phyloP scores from a whole-genome alignment of 768 basidiomycete genomes.

The Brasilioporus rufonigricans region DNA sequence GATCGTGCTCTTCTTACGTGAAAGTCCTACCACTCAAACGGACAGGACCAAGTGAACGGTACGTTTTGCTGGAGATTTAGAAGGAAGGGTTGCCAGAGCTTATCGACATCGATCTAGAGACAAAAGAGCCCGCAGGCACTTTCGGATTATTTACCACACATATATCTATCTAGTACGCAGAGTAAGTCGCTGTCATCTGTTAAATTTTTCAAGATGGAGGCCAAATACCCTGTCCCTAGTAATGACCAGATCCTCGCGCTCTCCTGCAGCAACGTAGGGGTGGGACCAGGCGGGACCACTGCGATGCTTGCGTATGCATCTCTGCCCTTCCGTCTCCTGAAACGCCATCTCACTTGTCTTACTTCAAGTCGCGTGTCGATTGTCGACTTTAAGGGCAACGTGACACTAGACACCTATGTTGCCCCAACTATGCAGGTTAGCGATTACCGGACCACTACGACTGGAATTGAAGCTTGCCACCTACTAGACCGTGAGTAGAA shows the following conservation, averaged over 20 bases:
- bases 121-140: conserved; percentile 13
- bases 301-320: conserved; percentile 74
- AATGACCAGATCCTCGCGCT: conserved; percentile 54
- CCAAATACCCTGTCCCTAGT: conserved; percentile 32
- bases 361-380: conserved; percentile 48
- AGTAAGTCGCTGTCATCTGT: conserved; percentile 18
- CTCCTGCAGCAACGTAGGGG: conserved; percentile 70
- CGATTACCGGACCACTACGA: conserved; percentile 69
- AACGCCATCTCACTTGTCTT: conserved; percentile 6
- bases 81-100: conserved; percentile 24
- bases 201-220: conserved; percentile 26
- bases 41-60: conserved; percentile 13
- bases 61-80: conserved; percentile 14
- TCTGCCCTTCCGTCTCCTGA: conserved; percentile 2
- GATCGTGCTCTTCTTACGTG: conserved; percentile 24
- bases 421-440: conserved; percentile 64
- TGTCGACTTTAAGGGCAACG: conserved; percentile 56
- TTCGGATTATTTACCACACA: conserved; percentile 13
- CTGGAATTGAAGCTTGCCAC: conserved; percentile 48
- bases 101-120: conserved; percentile 25
- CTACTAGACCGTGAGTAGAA: conserved; percentile 37
- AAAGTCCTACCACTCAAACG: conserved; percentile 8
- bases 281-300: conserved; percentile 78
- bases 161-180: conserved; percentile 23
- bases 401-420: conserved; percentile 64